Evolutionary conservation across 495 filamentous ascomycete genomes (phyloP), one percentile per base, ranked within the genome.

Genomic region (Penicillium mononematosum): DNA sequence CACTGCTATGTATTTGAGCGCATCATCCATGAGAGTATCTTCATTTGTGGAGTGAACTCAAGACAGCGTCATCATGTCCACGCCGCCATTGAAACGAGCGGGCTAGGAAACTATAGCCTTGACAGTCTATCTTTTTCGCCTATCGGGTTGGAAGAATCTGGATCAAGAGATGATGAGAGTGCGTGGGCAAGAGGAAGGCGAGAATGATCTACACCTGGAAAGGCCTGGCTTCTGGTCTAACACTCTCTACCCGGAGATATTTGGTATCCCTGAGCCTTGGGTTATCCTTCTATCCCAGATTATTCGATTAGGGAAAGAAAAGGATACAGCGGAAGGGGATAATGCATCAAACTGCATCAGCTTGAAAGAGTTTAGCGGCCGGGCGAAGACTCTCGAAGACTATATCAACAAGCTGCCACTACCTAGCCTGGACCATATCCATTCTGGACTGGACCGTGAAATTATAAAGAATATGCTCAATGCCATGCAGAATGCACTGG

Each of bases 1-100:
- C 69, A 71, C 32, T 71, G 66, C 41, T 71, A 71, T 41, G 62
- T 63, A 5, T 67, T 65, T 19, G 58, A 67, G 19, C 62, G 66
- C 0, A 63, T 71, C 24, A 65, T 71, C 34, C 60, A 71, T 34
- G 69, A 71, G 54, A 69, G 63, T n/a, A 62, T 65, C 11, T 65
- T 65, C 24, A 53, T 65, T 17, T 58, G 58, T 20, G 62, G 58
- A 19, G 58, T 55, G 12, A 62, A 59, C 24, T 65, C 62, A 7
- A 47, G 34, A 17, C 59, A 62, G 25, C 56, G 62, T 2, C 50
- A 43, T 11, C 52, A 48, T 38, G 45, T 65, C 4, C 59, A 56
- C 2, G 49, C 45, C 17, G 56, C 59, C 5, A 62, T 62, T 34
- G 56, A 65, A 27, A 58, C 59, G 0, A 62, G 59, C 20, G 62